A percentile compares a stretch with the other conserved stretches of the same genome.
phyloP scores from a whole-genome alignment of 2,329 filamentous ascomycete species.

The Penicillium digitatum region DNA sequence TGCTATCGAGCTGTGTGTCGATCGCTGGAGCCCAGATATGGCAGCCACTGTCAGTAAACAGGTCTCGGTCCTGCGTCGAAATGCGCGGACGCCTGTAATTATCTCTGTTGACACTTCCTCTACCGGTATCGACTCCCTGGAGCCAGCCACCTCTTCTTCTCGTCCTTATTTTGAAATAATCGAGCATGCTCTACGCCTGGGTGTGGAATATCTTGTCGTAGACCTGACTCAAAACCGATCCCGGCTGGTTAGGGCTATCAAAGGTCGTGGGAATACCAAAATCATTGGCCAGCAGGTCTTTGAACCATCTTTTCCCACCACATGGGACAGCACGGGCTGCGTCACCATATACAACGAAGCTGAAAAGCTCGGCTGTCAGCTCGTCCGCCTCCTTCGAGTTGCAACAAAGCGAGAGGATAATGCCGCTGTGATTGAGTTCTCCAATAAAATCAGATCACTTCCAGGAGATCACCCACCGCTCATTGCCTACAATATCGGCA shows the following conservation, averaged over 20 bases:
- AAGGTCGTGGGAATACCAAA: slow-evolving; percentile 39
- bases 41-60: slow-evolving; percentile 52
- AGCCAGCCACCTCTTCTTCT: slow-evolving; percentile 8
- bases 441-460: slow-evolving; percentile 33
- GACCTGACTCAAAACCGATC: slow-evolving; percentile 34
- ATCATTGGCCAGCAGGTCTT: slow-evolving; percentile 40
- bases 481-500: slow-evolving; percentile 42
- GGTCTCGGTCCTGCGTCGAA: slow-evolving; percentile 56
- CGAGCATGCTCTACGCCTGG: slow-evolving; percentile 40
- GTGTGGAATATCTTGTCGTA: slow-evolving; percentile 40
- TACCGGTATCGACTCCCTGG: slow-evolving; percentile 11
- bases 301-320: slow-evolving; percentile 27
- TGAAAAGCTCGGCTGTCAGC: slow-evolving; percentile 36
- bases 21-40: slow-evolving; percentile 53
- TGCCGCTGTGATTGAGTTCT: slow-evolving; percentile 35
- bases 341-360: slow-evolving; percentile 35
- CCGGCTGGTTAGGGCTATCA: slow-evolving; percentile 27
- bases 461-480: slow-evolving; percentile 32
- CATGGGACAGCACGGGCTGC: slow-evolving; percentile 36
- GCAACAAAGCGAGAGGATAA: slow-evolving; percentile 39
- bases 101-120: slow-evolving; percentile 49
- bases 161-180: slow-evolving; percentile 35
- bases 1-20: slow-evolving; percentile 58
- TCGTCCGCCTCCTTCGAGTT: slow-evolving; percentile 39
- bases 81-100: slow-evolving; percentile 55